phyloP scores from a whole-genome alignment of 495 filamentous ascomycete genomes.

The Podospora australis region DNA sequence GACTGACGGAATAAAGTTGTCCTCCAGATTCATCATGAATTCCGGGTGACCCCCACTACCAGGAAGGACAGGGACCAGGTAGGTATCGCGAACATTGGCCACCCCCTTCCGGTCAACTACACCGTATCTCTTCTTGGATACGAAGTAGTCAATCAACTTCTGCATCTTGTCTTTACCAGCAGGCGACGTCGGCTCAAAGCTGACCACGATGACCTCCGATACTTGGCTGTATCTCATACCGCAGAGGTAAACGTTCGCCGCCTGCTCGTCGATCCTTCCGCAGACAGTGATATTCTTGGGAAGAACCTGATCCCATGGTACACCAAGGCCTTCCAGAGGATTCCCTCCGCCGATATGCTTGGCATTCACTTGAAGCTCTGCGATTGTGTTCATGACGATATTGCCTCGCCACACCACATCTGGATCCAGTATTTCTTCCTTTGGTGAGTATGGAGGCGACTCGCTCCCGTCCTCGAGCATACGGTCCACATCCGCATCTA shows the following conservation, averaged over 20 bases:
- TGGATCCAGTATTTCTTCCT: conserved; percentile 29
- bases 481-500: conserved; percentile 85
- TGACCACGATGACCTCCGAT: conserved; percentile 67
- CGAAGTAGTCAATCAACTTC: conserved; percentile 72
- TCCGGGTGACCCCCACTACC: conserved; percentile 53
- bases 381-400: conserved; percentile 68
- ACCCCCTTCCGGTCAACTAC: conserved; percentile 66
- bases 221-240: conserved; percentile 64
- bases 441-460: conserved; percentile 79
- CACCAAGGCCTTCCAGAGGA: conserved; percentile 46
- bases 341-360: conserved; percentile 79
- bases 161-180: conserved; percentile 53
- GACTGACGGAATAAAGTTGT: conserved; percentile 60
- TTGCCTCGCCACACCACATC: conserved; percentile 78
- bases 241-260: conserved; percentile 84
- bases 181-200: conserved; percentile 51
- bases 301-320: conserved; percentile 65
- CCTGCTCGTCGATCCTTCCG: conserved; percentile 72
- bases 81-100: conserved; percentile 68
- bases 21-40: conserved; percentile 70
- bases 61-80: conserved; percentile 66
- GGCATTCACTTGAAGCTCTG: conserved; percentile 67
- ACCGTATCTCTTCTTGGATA: conserved; percentile 68
- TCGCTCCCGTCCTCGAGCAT: conserved; percentile 79
- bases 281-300: conserved; percentile 64